Percentiles rank a stretch among this genome's conserved stretches.
Evolutionary conservation across 495 filamentous ascomycete genomes (phyloP).

Genomic region (Aspergillus carlsbadensis): DNA sequence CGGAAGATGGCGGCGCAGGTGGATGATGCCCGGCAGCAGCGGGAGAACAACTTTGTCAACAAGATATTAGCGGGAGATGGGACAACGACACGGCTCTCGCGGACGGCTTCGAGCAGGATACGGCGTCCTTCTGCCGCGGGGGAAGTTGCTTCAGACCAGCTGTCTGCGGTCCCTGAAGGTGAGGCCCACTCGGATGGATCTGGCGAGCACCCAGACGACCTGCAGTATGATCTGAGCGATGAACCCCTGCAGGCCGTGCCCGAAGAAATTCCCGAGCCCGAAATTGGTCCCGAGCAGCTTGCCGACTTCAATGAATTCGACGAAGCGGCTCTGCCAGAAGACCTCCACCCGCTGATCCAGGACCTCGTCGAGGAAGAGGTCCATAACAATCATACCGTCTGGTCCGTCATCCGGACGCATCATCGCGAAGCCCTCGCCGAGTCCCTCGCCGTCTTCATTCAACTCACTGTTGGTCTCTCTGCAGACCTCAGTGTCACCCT

Average conservation of each 20-base stretch:
- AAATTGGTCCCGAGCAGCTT: slow-evolving; percentile 3
- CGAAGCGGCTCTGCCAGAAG: slow-evolving; percentile 31
- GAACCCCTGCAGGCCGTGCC: slow-evolving; percentile 22
- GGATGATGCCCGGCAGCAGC: slow-evolving; percentile 42
- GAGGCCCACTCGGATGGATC: slow-evolving; percentile 13
- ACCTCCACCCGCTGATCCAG: slow-evolving; percentile 41
- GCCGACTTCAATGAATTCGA: slow-evolving; percentile 24
- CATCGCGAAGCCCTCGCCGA: slow-evolving; percentile 52
- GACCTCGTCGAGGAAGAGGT: slow-evolving; percentile 44
- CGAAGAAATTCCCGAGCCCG: slow-evolving; percentile 15
- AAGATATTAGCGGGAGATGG: slow-evolving; percentile 35
- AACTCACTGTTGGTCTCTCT: slow-evolving; percentile 47
- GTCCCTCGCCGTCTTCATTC: slow-evolving; percentile 45
- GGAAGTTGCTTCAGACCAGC: slow-evolving; percentile 1
- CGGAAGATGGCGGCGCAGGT: slow-evolving; percentile 44
- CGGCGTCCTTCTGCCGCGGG: slow-evolving; percentile 23
- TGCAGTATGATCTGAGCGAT: slow-evolving; percentile 14
- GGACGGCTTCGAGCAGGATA: slow-evolving; percentile 25
- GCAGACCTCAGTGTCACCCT: slow-evolving; percentile 49
- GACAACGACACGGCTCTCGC: slow-evolving; percentile 25
- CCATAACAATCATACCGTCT: slow-evolving; percentile 51
- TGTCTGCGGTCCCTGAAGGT: slow-evolving; percentile 30
- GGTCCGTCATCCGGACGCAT: slow-evolving; percentile 52
- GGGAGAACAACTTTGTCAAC: slow-evolving; percentile 40
- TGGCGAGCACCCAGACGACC: slow-evolving; percentile 13